Evolutionary conservation across 441 rosid genomes (phyloP).

Genomic region (Corymbia citriodora): DNA sequence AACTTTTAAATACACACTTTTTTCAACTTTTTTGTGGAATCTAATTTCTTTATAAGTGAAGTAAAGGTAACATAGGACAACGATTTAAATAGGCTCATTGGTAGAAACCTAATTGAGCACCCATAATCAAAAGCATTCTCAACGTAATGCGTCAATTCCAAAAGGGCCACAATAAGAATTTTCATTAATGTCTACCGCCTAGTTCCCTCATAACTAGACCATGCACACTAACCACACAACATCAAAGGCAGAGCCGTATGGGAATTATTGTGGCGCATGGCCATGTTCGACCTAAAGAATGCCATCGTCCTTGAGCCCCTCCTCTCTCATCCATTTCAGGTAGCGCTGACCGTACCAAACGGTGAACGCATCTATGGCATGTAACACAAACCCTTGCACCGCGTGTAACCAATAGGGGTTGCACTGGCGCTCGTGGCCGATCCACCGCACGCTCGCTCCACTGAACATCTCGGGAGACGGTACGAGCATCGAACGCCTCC

Average conservation of each 20-base stretch:
- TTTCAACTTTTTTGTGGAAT: too few species aligned
- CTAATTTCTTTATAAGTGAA: not conserved
- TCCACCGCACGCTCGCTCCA: slow-evolving; percentile 14
- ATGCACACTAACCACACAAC: not conserved
- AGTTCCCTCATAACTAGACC: not conserved
- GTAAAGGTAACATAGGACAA: not conserved
- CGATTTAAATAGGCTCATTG: not conserved
- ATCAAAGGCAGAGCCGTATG: not conserved
- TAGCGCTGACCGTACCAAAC: not conserved
- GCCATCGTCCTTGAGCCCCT: not conserved
- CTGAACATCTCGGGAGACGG: slow-evolving; percentile 18
- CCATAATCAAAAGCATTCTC: not conserved
- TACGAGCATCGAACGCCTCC: slow-evolving; percentile 2
- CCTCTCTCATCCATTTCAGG: not conserved
- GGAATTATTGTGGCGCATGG: not conserved
- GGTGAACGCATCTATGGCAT: not conserved
- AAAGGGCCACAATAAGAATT: not conserved
- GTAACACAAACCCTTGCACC: slow-evolving; percentile 1
- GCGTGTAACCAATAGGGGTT: slow-evolving; percentile 22
- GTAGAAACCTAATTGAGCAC: not conserved
- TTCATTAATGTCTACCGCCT: not conserved
- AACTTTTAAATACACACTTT: not conserved
- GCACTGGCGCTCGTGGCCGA: slow-evolving; percentile 22
- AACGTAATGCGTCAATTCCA: not conserved
- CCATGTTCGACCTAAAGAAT: not conserved